Base-by-base conservation (phyloP, 2,329 filamentous ascomycete genomes). In the Scedosporium minutisporum region DNA sequence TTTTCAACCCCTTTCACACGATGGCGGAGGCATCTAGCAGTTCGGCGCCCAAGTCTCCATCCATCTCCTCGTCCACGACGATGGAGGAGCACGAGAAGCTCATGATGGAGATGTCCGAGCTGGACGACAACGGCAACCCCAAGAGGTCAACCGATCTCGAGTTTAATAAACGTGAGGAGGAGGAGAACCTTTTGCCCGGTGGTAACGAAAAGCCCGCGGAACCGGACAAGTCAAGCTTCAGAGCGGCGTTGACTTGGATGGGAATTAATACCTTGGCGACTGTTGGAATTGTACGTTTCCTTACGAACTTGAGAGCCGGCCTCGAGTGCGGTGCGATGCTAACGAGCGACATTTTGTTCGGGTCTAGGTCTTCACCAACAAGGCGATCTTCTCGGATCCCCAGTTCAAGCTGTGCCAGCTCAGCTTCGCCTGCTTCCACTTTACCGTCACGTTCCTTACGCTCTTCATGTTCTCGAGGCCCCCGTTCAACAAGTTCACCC, bases 391-490 rank as follows among this genome's bases (percentile, higher is more conserved):
- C 75, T 82, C 82, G 25, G 82, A 87, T 65, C 81, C 82, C 16
- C 80, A 79, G 14, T 78, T 87, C 69, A 84, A 84, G 69, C 77
- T 84, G 33, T 81, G 79, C 64, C 86, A 89, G 72, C 80, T 88
- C 60, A 82, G 82, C 42, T 89, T 89, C 68, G 86, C 86, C 58
- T 78, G 83, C 62, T 88, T 88, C 73, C 87, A 89, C 74, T 89
- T 89, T 74, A 76, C 83, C 69, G 76, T 88, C 69, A 89, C 87
- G 27, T 87, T 80, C 73, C 68, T 83, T 3, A 87, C 86, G 9
- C 79, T 89, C n/a, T 86, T 78, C 70, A 72, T 80, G 53, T 77
- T 88, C 64, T 87, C 86, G 23, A 78, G 81, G 1, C 82, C 81
- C n/a, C 72, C 70, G 29, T 79, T 88, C 66, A 78, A 75, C 64